Conservation (phyloP, 2,329 filamentous ascomycete genomes). For the Cladosporium phlei region DNA sequence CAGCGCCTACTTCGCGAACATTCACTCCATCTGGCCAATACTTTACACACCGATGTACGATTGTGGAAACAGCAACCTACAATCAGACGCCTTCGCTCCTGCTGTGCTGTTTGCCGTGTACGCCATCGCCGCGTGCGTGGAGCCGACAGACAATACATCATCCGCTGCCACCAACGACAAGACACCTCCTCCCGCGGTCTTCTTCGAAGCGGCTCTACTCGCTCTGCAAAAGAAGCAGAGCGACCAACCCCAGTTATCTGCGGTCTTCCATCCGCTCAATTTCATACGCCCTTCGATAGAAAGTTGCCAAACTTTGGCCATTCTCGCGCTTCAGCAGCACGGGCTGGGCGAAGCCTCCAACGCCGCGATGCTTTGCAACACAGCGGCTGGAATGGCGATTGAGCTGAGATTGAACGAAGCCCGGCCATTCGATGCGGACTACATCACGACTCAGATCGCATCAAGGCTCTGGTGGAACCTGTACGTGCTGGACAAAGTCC, state of each 20-base stretch:
- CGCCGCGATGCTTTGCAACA: slow-evolving; percentile 8
- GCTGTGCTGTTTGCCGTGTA: slow-evolving; percentile 9
- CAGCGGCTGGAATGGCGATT: slow-evolving; percentile 6
- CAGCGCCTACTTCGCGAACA: slow-evolving; percentile 7
- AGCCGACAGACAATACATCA: background rate
- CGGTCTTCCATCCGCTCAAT: slow-evolving; percentile 8
- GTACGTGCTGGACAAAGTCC: slow-evolving; percentile 8
- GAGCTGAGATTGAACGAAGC: slow-evolving; percentile 5
- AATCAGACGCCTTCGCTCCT: slow-evolving; percentile 2
- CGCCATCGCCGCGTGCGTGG: slow-evolving; percentile 6
- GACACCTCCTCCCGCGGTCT: background rate
- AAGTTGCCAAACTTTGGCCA: slow-evolving; percentile 9
- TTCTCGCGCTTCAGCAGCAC: slow-evolving; percentile 5
- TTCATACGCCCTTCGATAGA: slow-evolving; percentile 8
- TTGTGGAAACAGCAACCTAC: background rate
- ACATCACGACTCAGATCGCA: slow-evolving; percentile 3
- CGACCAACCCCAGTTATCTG: background rate
- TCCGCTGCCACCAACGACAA: background rate
- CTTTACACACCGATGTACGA: slow-evolving; percentile 10
- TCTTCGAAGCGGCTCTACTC: slow-evolving; percentile 9
- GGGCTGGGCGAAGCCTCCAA: slow-evolving; percentile 7
- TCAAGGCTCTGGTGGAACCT: slow-evolving; percentile 8
- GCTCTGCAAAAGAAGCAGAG: slow-evolving; percentile 8
- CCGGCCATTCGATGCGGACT: background rate
- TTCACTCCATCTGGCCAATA: slow-evolving; percentile 9